Base-by-base conservation (phyloP, 1,284 basidiomycete species). In the Coniferiporia sulphurascens region DNA sequence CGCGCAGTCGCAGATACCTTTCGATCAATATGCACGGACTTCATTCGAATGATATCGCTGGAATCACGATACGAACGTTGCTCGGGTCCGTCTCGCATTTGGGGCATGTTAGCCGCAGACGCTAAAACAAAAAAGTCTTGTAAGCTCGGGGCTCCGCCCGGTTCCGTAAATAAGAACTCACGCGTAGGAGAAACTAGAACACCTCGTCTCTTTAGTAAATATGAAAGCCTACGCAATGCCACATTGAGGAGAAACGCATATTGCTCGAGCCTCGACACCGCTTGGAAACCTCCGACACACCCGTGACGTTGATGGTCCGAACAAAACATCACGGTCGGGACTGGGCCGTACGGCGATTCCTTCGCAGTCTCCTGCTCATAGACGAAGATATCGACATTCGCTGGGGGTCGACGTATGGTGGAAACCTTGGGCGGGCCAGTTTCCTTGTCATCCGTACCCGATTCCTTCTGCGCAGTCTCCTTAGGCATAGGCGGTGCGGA, bases 191-290 rank as follows among this genome's bases (percentile, higher is more conserved):
- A 76, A 43, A 92, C 87, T 27, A 98, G 90, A 19, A 95, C 89
- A 34, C 95, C 95, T 65, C 94, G 87, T 74, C 93, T 91, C 76
- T 93, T 91, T 69, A 98, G 79, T 60, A 98, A 80, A 48, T 93
- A 83, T 73, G 95, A 98, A 57, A 99, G 78, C 67, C 96, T 83
- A 65, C 95, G 84, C 58, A 99, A 80, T 4, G 96, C 97, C 17
- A 99, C 97, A 67, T 98, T 95, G 56, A 99, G 78, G 62, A 99
- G 75, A 78, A 97, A 99, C 0, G 97, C 92, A 72, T 98, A 99
- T 72, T 99, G 96, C 76, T 99, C 96, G 65, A 99, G 76, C 62
- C 96, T 81, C 55, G 95, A 94, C 15, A 98, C 96, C 13, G 91
- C 81, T 70, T 93, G 89, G 74, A 99, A 98, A 8, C 95, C 95